These are phyloP conservation scores for Pleurotus ostreatus DNA, from an alignment of 768 basidiomycete genomes.

Conservation along the genomic window DNA sequence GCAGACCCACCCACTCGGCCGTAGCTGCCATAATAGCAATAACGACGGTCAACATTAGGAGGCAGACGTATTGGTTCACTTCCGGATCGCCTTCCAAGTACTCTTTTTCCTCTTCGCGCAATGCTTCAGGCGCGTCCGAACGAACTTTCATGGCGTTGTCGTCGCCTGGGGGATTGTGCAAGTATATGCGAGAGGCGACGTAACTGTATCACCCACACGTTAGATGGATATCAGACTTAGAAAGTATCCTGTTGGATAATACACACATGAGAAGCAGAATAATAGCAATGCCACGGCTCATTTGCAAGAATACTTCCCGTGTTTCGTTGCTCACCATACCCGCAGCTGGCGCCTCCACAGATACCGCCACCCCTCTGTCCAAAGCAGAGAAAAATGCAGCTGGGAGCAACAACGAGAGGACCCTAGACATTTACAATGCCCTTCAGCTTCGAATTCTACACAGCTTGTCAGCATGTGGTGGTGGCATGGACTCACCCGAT, in stretches of 20 bases:
- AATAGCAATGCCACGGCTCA: constrained; percentile 65
- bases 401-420: constrained; percentile 59
- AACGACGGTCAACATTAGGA: constrained; percentile 45
- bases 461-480: no score
- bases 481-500: constrained; percentile 43
- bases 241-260: background rate
- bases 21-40: constrained; percentile 65
- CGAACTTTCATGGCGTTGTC: constrained; percentile 37
- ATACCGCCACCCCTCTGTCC: constrained; percentile 25
- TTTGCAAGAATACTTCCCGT: constrained; percentile 45
- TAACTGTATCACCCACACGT: constrained; percentile 36
- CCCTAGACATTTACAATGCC: constrained; percentile 29
- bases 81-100: constrained; percentile 42
- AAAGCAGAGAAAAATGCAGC: constrained; percentile 66
- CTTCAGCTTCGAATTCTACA: background rate
- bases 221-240: background rate
- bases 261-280: constrained; percentile 57
- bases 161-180: constrained; percentile 68
- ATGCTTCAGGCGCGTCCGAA: constrained; percentile 40
- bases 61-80: constrained; percentile 61
- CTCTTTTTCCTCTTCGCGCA: constrained; percentile 34
- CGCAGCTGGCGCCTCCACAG: constrained; percentile 14
- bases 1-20: constrained; percentile 58
- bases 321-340: constrained; percentile 36
- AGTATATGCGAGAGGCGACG: constrained; percentile 60